Evolutionary conservation across 2,329 filamentous ascomycete genomes (phyloP), one percentile per base, ranked within the genome.

Genomic region (Boeremia lycopersici): DNA sequence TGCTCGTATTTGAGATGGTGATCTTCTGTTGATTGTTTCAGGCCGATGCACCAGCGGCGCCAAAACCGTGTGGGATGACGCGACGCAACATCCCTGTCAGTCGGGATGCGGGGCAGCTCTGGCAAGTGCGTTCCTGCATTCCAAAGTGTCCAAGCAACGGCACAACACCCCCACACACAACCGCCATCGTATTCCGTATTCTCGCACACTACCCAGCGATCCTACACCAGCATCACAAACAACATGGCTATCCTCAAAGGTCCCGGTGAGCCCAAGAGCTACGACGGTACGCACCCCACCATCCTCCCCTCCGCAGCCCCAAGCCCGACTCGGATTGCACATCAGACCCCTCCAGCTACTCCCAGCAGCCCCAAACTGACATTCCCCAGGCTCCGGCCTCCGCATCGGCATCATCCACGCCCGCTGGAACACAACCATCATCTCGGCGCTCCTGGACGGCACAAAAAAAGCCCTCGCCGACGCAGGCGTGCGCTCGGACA

Each of bases 381-480:
- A 42, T 3, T n/a, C 11, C 13, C 6, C 45, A 81, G 79, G 80
- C 63, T 78, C 77, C 9, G 82, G 81, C 70, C 85, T 99, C 61
- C 91, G 95, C 72, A 88, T 99, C 73, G 93, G 90, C 73, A 98
- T 99, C 73, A 85, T 99, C 55, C 95, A 98, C 79, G 93, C 93
- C 55, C 88, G 95, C 69, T 99, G 95, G 95, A 99, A 99, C 80
- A 83, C 83, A 62, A 84, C 83, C 63, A 91, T 99, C 74, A 96
- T 98, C 76, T 87, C 90, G 55, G 87, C 91, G 48, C 86, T 99
- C 53, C 83, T 99, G 57, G 81, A 84, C 47, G 95, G 95, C 62
- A 86, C 90, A 40, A 90, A 89, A 77, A 88, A 88, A 67, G 88
- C 88, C 72, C 86, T 99, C 51, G 79, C 88, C 30, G 84, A 84